Percentiles rank a stretch among this genome's conserved stretches.
phyloP scores from a whole-genome alignment of 1,139 yeast species.

The Hyphopichia burtonii region DNA sequence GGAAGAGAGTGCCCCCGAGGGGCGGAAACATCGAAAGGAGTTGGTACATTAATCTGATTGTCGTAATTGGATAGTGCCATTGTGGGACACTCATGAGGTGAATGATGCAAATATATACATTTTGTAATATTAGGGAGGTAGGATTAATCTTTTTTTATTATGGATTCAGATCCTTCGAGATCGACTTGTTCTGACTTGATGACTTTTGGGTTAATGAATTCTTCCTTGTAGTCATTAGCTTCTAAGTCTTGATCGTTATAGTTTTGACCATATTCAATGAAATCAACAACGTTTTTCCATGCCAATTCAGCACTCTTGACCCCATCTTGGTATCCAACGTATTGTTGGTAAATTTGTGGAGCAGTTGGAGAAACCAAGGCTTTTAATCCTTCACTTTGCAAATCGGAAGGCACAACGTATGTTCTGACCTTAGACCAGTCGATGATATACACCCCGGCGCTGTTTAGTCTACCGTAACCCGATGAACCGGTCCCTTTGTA shows the following conservation, averaged over 20 bases:
- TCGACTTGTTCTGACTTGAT: constrained; percentile 6
- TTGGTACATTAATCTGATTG: too few relatives aligned
- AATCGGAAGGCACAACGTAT: constrained; percentile 73
- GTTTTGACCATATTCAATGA: constrained; percentile 67
- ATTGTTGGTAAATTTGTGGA: constrained; percentile 69
- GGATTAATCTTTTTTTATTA: not conserved
- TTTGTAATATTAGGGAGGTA: too few relatives aligned
- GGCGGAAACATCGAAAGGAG: too few relatives aligned
- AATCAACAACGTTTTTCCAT: constrained; percentile 70
- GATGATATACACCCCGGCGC: constrained; percentile 70
- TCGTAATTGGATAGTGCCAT: too few relatives aligned
- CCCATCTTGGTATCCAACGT: constrained; percentile 67
- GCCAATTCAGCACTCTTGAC: constrained; percentile 75
- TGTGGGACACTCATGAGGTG: too few relatives aligned
- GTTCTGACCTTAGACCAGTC: constrained; percentile 89
- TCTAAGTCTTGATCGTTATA: constrained; percentile 41
- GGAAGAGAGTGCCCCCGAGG: too few relatives aligned
- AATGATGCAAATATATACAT: too few relatives aligned
- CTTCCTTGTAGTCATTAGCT: constrained; percentile 42
- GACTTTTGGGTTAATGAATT: constrained; percentile 32
- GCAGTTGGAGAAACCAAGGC: constrained; percentile 73
- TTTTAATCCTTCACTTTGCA: constrained; percentile 48
- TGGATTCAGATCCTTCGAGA: not conserved
- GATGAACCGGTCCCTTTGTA: constrained; percentile 96
- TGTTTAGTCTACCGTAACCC: constrained; percentile 82